These are phyloP conservation scores for Agastache rugosa DNA, from an alignment of 257 asterid species.

Conservation along the genomic window DNA sequence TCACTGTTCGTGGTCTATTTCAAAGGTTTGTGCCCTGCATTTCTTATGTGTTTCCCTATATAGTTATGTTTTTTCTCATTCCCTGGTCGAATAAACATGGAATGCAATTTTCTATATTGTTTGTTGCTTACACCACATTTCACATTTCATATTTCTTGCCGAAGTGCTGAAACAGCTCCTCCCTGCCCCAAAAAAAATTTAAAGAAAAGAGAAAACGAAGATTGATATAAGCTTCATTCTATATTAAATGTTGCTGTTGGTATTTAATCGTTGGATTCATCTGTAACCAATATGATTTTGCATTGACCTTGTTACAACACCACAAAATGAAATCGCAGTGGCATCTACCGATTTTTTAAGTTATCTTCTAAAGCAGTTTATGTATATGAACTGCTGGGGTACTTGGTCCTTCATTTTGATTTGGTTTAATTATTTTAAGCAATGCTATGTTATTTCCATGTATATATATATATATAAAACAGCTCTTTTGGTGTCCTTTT, in stretches of 20 bases:
- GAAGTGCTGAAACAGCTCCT: too few species aligned
- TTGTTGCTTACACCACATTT: not conserved
- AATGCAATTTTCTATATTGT: not conserved
- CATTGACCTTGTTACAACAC: not conserved
- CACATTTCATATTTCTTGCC: not conserved
- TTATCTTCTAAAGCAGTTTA: not conserved
- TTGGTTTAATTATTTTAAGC: not conserved
- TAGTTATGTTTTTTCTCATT: not conserved
- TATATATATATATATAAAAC: too few species aligned
- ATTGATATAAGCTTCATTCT: not conserved
- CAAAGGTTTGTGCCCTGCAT: slow-evolving; percentile 62
- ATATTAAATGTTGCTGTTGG: not conserved
- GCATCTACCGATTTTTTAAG: not conserved
- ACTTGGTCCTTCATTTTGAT: not conserved
- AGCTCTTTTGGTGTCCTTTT: not conserved
- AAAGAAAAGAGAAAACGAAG: too few species aligned
- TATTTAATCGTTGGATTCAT: not conserved
- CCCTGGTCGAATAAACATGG: not conserved
- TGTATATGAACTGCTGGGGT: not conserved
- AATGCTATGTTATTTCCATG: not conserved
- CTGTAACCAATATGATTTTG: not conserved
- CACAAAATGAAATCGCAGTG: not conserved
- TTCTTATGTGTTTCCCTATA: not conserved
- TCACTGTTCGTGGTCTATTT: slow-evolving; percentile 64
- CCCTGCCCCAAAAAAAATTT: too few species aligned